Base-by-base conservation (phyloP, 163 green algal species). In the Prototheca stagnorum region DNA sequence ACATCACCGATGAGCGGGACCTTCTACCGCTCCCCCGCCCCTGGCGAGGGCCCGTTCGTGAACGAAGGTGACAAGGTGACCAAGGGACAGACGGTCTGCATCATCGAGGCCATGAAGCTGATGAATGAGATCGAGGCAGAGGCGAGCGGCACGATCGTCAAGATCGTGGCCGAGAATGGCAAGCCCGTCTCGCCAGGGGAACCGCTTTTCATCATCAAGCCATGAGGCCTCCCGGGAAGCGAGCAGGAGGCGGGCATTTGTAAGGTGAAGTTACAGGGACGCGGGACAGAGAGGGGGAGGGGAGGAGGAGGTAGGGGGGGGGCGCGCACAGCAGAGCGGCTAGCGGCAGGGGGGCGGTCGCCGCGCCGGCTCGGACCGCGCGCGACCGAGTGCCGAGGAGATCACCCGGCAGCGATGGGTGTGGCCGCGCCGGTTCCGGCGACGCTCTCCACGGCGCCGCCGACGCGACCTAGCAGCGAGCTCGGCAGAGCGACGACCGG, bases 21-120 rank as follows among this genome's bases (percentile, higher is more conserved):
- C 49, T 77, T 84, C 53, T 89, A 88, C 72, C 56, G 59, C 25
- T 62, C 68, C 9, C 70, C 81, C 26, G 82, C 85, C 4, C 85
- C 85, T 21, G 80, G 84, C 2, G 85, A 95, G 69, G 68, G 82
- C 0, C 20, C 56, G 7, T 93, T 93, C 53, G 61, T 75, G 31
- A 89, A 91, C 68, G 78, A 79, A 53, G 85, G 85, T 12, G 84
- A 93, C 72, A 67, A 51, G 21, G 81, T 95, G 41, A 86, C 67
- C 54, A 90, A 92, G 68, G 85, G 85, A n/a, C 80, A 95, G 69
- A 83, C 70, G 9, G 73, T 95, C 33, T 84, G 80, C 60, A 93
- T 95, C 68, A 82, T 95, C 26, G 85, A 95, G 69, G 85, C 77
- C 26, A 92, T 92, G 81, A 92, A 92, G 69, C 73, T 92, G 5